Evolutionary conservation across 768 basidiomycete species (phyloP).

Genomic region (Cyclocybe aegerita): DNA sequence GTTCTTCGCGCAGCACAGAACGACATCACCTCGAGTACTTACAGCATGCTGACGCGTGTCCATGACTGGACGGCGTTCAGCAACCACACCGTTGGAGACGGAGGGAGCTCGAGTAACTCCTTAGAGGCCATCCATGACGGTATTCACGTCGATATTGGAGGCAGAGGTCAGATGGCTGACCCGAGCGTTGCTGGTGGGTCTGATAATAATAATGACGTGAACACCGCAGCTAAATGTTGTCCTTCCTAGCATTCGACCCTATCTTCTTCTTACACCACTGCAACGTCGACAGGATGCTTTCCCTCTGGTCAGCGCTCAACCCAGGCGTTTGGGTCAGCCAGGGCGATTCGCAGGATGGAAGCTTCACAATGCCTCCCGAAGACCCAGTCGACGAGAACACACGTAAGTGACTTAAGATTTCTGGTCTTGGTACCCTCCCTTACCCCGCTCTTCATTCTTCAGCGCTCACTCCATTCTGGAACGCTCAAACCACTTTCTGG

Average conservation of each 20-base stretch:
- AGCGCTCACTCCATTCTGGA: slow-evolving; percentile 52
- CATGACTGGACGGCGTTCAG: slow-evolving; percentile 45
- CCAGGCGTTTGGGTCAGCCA: slow-evolving; percentile 36
- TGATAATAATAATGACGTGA: not conserved
- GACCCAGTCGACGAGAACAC: slow-evolving; percentile 25
- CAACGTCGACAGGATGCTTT: slow-evolving; percentile 53
- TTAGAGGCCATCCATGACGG: slow-evolving; percentile 50
- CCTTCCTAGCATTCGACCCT: slow-evolving; percentile 42
- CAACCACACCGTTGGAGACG: slow-evolving; percentile 40
- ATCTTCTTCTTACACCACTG: slow-evolving; percentile 55
- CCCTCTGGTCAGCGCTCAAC: slow-evolving; percentile 50
- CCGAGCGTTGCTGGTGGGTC: slow-evolving; percentile 37
- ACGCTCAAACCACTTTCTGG: slow-evolving; percentile 38
- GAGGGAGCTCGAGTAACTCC: slow-evolving; percentile 40
- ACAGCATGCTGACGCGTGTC: slow-evolving; percentile 36
- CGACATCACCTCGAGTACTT: slow-evolving; percentile 30
- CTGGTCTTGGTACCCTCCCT: not conserved
- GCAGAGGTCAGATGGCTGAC: slow-evolving; percentile 42
- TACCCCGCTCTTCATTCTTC: not conserved
- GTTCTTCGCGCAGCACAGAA: slow-evolving; percentile 20
- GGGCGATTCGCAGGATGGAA: slow-evolving; percentile 27
- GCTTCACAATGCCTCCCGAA: slow-evolving; percentile 29
- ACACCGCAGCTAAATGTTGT: not conserved
- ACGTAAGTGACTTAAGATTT: slow-evolving; percentile 17
- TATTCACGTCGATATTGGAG: slow-evolving; percentile 43